Conservation (phyloP, 371 early-diverging fungal genomes). For the Mortierella sp. region DNA sequence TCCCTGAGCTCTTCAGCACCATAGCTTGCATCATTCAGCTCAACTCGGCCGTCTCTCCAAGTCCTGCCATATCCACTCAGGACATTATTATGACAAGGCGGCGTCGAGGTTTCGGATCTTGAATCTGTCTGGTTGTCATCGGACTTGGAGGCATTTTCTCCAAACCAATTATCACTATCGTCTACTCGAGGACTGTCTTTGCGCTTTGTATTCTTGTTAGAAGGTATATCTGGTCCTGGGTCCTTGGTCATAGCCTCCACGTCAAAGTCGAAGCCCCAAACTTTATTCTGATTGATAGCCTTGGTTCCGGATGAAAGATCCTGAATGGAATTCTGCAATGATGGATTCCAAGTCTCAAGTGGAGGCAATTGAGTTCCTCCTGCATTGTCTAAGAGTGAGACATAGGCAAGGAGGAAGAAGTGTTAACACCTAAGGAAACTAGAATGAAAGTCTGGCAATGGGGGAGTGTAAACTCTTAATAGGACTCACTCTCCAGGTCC, state of each 20-base stretch:
- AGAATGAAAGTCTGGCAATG: too few relatives aligned
- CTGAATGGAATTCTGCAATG: background rate
- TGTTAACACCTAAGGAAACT: too few relatives aligned
- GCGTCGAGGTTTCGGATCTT: too few relatives aligned
- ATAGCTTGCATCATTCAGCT: background rate
- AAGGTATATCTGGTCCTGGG: background rate
- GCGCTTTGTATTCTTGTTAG: background rate
- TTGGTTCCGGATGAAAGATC: background rate
- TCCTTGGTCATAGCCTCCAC: conserved; percentile 16
- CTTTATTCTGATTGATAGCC: background rate
- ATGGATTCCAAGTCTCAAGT: background rate
- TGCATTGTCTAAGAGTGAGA: too few relatives aligned
- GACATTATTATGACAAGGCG: too few relatives aligned
- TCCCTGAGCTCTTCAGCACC: background rate
- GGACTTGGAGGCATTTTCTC: background rate
- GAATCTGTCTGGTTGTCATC: background rate
- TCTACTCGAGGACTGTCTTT: background rate
- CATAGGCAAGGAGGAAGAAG: too few relatives aligned
- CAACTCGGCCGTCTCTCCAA: too few relatives aligned
- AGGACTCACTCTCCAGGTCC: too few relatives aligned
- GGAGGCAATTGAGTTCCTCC: too few relatives aligned
- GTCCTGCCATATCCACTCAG: too few relatives aligned
- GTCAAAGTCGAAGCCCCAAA: conserved; percentile 24
- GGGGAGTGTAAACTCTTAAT: too few relatives aligned
- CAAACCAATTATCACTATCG: background rate